These are phyloP conservation scores for Neospora caninum DNA, from an alignment of 169 alveolate species.

Conservation along the genomic window DNA sequence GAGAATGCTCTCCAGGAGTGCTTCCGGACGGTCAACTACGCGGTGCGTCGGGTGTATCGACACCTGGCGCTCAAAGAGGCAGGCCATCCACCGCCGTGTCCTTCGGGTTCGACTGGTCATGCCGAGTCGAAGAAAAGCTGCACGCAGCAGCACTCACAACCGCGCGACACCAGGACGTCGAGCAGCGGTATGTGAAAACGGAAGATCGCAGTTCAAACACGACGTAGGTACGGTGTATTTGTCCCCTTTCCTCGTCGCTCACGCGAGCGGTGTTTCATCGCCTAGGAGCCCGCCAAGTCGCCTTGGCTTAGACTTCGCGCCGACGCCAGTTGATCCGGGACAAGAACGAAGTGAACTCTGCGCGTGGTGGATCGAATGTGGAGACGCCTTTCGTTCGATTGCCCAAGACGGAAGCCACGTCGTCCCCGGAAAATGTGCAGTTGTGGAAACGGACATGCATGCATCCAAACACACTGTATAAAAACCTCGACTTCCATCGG, in stretches of 20 bases:
- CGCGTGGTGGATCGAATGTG: too few species aligned
- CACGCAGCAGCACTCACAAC: background rate
- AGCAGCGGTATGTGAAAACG: constrained; percentile 23
- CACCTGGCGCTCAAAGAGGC: constrained; percentile 62
- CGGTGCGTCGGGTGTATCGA: constrained; percentile 68
- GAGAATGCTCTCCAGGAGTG: constrained; percentile 54
- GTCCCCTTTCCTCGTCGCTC: background rate
- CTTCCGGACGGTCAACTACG: constrained; percentile 65
- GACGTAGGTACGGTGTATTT: background rate
- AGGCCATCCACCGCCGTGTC: background rate
- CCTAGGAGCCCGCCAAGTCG: too few species aligned
- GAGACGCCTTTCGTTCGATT: too few species aligned
- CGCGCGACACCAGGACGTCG: background rate
- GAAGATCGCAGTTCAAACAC: background rate
- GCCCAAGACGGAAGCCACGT: too few species aligned
- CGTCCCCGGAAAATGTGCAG: too few species aligned
- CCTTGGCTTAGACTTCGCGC: too few species aligned
- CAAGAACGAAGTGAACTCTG: too few species aligned
- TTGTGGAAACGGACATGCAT: too few species aligned
- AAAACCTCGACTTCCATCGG: too few species aligned
- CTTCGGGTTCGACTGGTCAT: background rate
- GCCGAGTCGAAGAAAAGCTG: background rate
- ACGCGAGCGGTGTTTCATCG: too few species aligned
- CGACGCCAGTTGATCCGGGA: too few species aligned
- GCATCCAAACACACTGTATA: too few species aligned